Evolutionary conservation across 768 basidiomycete genomes (phyloP).

Genomic region (Naganishia onofrii): DNA sequence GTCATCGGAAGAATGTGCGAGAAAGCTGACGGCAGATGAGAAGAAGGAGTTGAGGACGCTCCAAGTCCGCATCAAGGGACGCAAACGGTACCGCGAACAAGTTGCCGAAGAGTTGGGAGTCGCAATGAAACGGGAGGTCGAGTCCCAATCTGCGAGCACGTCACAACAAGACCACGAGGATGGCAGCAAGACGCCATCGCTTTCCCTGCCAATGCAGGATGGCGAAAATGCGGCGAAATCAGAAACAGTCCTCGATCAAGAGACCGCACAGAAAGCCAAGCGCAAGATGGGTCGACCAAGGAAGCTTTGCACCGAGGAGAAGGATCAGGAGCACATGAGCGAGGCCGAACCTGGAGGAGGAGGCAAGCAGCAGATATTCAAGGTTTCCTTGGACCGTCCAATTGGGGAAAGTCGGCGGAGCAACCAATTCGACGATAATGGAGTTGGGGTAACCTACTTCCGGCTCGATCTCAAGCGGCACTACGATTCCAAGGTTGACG

Average conservation of each 20-base stretch:
- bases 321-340: neutral
- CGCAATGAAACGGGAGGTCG: neutral
- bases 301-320: neutral
- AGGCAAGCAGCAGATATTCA: neutral
- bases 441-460: constrained; percentile 7
- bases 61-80: neutral
- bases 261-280: neutral
- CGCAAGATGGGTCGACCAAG: neutral
- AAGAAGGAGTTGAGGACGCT: neutral
- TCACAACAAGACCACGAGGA: neutral
- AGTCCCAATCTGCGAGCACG: neutral
- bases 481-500: neutral
- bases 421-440: neutral
- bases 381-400: neutral
- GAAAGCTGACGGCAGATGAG: neutral
- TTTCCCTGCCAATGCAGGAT: too few species aligned
- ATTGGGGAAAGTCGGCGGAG: neutral
- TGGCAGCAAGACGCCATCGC: too few species aligned
- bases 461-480: neutral
- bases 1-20: neutral
- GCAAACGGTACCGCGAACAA: neutral
- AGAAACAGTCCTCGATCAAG: neutral
- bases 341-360: neutral
- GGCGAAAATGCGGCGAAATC: too few species aligned
- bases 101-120: neutral